Percentiles rank a stretch among this genome's conserved stretches.
Conservation (phyloP, 306 rosid species). For the Dicorynia guianensis region DNA sequence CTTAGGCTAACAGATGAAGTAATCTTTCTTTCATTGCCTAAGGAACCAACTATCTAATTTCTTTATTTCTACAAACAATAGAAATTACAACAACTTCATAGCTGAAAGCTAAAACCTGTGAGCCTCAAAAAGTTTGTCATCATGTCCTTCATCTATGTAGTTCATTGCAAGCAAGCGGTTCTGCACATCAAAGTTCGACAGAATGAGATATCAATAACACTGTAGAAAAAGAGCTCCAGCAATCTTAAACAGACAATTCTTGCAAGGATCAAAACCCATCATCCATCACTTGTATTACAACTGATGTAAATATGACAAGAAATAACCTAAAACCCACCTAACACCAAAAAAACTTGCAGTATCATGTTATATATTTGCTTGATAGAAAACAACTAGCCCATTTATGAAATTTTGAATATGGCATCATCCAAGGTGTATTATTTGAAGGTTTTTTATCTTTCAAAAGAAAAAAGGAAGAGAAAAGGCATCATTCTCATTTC, state of each 20-base stretch:
- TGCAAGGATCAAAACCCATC: conserved; percentile 5
- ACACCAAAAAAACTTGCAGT: not conserved
- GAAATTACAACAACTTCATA: conserved; percentile 12
- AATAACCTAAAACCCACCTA: not conserved
- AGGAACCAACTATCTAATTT: not conserved
- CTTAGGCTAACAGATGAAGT: not conserved
- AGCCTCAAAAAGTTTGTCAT: conserved; percentile 85
- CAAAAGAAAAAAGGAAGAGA: not conserved
- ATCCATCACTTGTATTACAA: conserved; percentile 3
- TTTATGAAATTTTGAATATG: not conserved
- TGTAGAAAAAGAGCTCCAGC: not conserved
- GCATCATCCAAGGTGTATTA: not conserved
- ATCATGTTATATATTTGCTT: not conserved
- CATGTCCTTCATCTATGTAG: conserved; percentile 85
- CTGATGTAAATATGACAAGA: not conserved
- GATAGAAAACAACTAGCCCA: not conserved
- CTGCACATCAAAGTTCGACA: conserved; percentile 51
- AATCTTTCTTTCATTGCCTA: not conserved
- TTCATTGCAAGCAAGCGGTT: conserved; percentile 95
- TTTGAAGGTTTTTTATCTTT: not conserved
- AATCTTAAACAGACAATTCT: conserved; percentile 13
- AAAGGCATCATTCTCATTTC: too few species aligned
- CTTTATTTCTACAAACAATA: not conserved
- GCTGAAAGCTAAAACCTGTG: conserved; percentile 70
- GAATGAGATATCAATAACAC: conserved; percentile 22